Conservation (phyloP, 352 stramenopile genomes). For the Albugo candida region DNA sequence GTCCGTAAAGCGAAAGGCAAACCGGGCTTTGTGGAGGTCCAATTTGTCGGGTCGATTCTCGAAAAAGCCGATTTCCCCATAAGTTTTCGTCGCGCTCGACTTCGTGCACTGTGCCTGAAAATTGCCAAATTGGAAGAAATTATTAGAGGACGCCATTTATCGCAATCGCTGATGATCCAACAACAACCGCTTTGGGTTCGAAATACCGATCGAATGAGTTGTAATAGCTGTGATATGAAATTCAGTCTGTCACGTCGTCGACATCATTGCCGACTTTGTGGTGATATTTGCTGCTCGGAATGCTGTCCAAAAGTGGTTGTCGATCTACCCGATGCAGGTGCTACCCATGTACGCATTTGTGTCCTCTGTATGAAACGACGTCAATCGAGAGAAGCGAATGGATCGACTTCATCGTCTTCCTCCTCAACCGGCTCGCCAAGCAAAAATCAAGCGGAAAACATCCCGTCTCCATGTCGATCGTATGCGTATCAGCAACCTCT, state of each 20-base stretch:
- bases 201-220: conserved; percentile 35
- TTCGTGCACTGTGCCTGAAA: conserved; percentile 25
- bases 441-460: too few species aligned
- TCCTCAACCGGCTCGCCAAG: too few species aligned
- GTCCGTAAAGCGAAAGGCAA: conserved; percentile 24
- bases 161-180: conserved; percentile 41
- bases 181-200: conserved; percentile 43
- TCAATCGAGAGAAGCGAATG: too few species aligned
- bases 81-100: conserved; percentile 26
- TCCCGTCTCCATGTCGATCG: too few species aligned
- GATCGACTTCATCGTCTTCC: too few species aligned
- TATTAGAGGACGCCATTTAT: conserved; percentile 47
- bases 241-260: conserved; percentile 46
- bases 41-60: conserved; percentile 54
- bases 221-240: conserved; percentile 40
- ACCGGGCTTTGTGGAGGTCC: conserved; percentile 40
- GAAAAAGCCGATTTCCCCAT: conserved; percentile 47
- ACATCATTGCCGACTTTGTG: conserved; percentile 59
- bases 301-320: conserved; percentile 72
- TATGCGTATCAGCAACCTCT: too few species aligned
- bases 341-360: too few species aligned
- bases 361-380: too few species aligned
- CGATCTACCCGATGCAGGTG: conserved; percentile 11
- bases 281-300: conserved; percentile 55
- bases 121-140: conserved; percentile 48